These are phyloP conservation scores for Pseudocercospora pini-densiflorae DNA, from an alignment of 2,329 filamentous ascomycete species.

Conservation along the genomic window DNA sequence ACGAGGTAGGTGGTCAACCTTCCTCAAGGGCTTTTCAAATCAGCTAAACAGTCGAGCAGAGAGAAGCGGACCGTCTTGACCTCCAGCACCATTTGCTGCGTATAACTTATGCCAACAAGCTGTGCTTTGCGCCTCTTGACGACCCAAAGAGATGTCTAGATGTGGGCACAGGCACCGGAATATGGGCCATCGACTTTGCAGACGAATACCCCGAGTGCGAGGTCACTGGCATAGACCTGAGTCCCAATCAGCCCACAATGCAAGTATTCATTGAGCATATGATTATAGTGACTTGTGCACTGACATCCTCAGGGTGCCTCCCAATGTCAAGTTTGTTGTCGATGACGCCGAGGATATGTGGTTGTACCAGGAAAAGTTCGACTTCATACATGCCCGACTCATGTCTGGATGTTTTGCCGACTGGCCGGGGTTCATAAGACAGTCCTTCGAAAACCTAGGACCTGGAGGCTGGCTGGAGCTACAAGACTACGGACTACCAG, in stretches of 20 bases:
- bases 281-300: background rate
- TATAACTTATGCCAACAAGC: constrained; percentile 51
- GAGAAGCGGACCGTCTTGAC: constrained; percentile 43
- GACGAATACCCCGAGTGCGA: constrained; percentile 47
- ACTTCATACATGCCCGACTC: constrained; percentile 60
- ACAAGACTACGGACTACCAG: constrained; percentile 52
- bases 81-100: constrained; percentile 53
- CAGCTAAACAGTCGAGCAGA: constrained; percentile 28
- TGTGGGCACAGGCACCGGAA: constrained; percentile 57
- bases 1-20: constrained; percentile 37
- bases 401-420: constrained; percentile 59
- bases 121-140: constrained; percentile 52
- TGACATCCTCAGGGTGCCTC: constrained; percentile 52
- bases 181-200: constrained; percentile 63
- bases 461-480: constrained; percentile 59
- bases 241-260: constrained; percentile 55
- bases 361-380: constrained; percentile 58
- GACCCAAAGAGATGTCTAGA: constrained; percentile 52
- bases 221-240: constrained; percentile 55
- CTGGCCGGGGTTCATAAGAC: constrained; percentile 54
- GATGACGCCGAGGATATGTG: constrained; percentile 67
- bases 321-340: constrained; percentile 65
- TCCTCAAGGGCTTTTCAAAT: constrained; percentile 24
- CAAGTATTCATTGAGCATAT: constrained; percentile 20
- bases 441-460: constrained; percentile 56